Percentiles rank a stretch among this genome's conserved stretches.
Conservation (phyloP, 2,329 filamentous ascomycete genomes). For the Pseudopyricularia cyperi region DNA sequence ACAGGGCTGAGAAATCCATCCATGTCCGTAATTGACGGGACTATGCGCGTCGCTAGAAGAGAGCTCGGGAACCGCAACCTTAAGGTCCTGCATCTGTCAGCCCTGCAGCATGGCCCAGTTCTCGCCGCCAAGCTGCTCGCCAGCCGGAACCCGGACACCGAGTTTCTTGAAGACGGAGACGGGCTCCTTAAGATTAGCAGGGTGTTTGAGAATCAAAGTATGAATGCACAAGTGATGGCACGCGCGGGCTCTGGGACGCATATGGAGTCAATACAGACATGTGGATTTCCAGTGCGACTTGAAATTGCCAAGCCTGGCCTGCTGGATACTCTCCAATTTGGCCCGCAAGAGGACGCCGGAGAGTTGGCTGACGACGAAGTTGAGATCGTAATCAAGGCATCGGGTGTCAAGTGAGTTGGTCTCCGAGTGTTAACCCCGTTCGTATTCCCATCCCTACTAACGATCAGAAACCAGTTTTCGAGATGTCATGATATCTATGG, state of each 20-base stretch:
- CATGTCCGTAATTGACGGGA: not conserved
- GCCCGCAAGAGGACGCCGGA: not conserved
- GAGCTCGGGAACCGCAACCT: not conserved
- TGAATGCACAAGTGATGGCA: not conserved
- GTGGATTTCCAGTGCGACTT: not conserved
- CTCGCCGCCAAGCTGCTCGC: not conserved
- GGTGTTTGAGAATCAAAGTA: not conserved
- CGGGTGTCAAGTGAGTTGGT: constrained; percentile 15
- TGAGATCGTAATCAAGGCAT: constrained; percentile 17
- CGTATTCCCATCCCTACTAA: not conserved
- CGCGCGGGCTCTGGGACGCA: not conserved
- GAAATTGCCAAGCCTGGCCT: not conserved
- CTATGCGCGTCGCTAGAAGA: not conserved
- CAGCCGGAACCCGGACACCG: not conserved
- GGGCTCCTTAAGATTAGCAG: constrained; percentile 9
- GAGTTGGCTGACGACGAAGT: constrained; percentile 9
- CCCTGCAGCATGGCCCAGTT: not conserved
- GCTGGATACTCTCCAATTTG: constrained; percentile 1
- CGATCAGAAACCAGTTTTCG: constrained; percentile 11
- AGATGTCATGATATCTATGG: constrained; percentile 20
- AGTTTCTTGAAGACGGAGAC: constrained; percentile 11
- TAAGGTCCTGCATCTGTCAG: not conserved
- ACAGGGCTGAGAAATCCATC: not conserved
- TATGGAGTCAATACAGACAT: not conserved
- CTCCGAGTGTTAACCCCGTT: not conserved